Base-by-base conservation (phyloP, 2,329 filamentous ascomycete species). In the Ceratocystis colombiana region DNA sequence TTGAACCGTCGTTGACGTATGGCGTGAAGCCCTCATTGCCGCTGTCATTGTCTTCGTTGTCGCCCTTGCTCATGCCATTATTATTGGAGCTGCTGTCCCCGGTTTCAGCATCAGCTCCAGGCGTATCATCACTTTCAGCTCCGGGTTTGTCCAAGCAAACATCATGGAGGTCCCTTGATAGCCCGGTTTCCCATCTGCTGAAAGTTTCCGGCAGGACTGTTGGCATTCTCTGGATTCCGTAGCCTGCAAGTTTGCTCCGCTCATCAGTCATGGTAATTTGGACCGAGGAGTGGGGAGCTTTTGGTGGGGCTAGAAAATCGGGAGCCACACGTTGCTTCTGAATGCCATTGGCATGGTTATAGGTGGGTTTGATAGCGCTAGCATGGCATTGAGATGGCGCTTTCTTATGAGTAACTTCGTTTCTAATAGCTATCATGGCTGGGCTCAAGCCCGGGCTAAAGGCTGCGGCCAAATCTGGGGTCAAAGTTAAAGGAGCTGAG, bases 11-110 rank as follows among this genome's bases (percentile, higher is more conserved):
- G 28, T 59, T 30, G 15, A 33, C 22, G 25, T 22, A 17, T 10
- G 53, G 53, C 6, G 53, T 59, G 28, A 59, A 10, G 5, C 53
- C 53, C 22, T 59, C 53, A 30, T 59, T 59, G 28, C 53, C 53
- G 17, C 53, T 59, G 53, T 59, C 53, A 30, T 59, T 30, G 28
- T 59, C 53, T n/a, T 25, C 48, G 22, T 53, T 15, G 20, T 53
- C 8, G 8, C 5, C 8, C 20, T 53, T 20, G 3, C 48, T 53
- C 20, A 25, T 22, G 48, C 25, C 48, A 12, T 53, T 28, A 25
- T 53, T 53, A 15, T 28, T 8, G 10, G 48, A 3, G 48, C 20
- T 53, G 20, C n/a, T 50, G 6, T n/a, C 22, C 46, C 10, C 17
- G 6, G 46, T 22, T 25, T 50, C 22, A 20, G 17, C 4, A 20